Percentiles rank a stretch among this genome's conserved stretches.
These are phyloP conservation scores for Truncatella angustata DNA, from an alignment of 2,329 filamentous ascomycete species.

Conservation along the genomic window DNA sequence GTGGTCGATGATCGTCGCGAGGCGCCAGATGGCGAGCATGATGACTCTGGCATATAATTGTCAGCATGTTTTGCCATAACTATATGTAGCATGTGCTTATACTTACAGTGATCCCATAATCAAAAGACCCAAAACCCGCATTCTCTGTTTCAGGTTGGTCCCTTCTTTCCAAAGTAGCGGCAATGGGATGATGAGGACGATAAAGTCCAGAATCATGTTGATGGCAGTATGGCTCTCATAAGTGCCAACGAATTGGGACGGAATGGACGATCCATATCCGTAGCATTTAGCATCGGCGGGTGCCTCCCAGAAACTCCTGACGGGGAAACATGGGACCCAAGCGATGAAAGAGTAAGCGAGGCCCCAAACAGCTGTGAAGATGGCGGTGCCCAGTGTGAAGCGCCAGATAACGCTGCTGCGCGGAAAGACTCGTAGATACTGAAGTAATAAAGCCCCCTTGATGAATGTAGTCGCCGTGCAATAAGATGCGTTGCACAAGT, in stretches of 20 bases:
- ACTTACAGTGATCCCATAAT: constrained; percentile 11
- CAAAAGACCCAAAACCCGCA: constrained; percentile 5
- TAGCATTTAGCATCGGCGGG: constrained; percentile 21
- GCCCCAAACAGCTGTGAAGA: constrained; percentile 28
- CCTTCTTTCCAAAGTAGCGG: constrained; percentile 4
- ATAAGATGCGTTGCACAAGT: constrained; percentile 21
- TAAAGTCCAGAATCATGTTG: constrained; percentile 31
- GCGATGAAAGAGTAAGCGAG: constrained; percentile 26
- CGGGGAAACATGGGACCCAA: constrained; percentile 28
- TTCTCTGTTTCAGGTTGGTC: neutral
- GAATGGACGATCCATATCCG: constrained; percentile 26
- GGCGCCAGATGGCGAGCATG: constrained; percentile 29
- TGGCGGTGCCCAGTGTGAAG: constrained; percentile 20
- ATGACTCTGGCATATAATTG: no score
- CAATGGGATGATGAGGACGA: constrained; percentile 7
- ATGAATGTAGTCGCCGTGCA: constrained; percentile 21
- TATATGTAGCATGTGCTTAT: neutral
- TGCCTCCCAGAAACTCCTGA: constrained; percentile 17
- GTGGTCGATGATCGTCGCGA: constrained; percentile 28
- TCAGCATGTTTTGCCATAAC: neutral
- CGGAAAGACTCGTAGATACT: constrained; percentile 24
- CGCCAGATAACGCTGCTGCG: constrained; percentile 15
- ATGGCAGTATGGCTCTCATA: constrained; percentile 29
- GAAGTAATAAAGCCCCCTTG: constrained; percentile 23
- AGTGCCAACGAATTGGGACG: constrained; percentile 25